Base-by-base conservation (phyloP, 192 early-diverging fungal genomes). In the Gonapodya sp. region DNA sequence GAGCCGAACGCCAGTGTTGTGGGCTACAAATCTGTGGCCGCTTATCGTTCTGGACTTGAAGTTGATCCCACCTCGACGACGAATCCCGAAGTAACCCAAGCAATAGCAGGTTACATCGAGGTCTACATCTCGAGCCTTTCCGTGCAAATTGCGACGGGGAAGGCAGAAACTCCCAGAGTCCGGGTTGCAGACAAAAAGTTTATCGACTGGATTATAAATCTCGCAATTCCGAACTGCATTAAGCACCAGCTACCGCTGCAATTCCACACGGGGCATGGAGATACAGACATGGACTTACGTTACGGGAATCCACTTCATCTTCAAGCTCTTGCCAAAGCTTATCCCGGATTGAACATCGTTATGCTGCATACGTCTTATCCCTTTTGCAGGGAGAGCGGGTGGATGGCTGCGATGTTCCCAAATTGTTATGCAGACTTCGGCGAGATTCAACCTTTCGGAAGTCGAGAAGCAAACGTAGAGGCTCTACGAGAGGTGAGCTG, bases 231-330 rank as follows among this genome's bases (percentile, higher is more conserved):
- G 75, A 77, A 32, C 14, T 18, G 30, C 31, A 33, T 77, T 8
- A 77, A 77, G 75, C 75, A 77, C 75, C 8, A 31, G 18, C 34
- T 77, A 2, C 75, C 75, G 18, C 75, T 77, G 8, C 75, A 77
- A 34, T 18, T 34, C 75, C 75, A 77, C 75, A 34, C 34, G 8
- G 75, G 75, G 18, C 75, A 77, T 33, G 75, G 75, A 14, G 75
- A 77, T 31, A 77, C 30, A 14, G 75, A 77, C 31, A 77, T 77
- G 75, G 34, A 34, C 30, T 34, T 77, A 8, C 34, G 18, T 8
- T 8, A 16, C 34, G 75, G 30, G 8, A 77, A 77, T 33, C 75
- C 75, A 2, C 75, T 77, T 2, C 75, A 32, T 33, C 34, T 77
- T 2, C 75, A 77, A 77, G 18, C 75, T 34, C 18, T 77, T 8